These are phyloP conservation scores for Juglanconis sp. DNA, from an alignment of 2,329 filamentous ascomycete species.

Conservation along the genomic window DNA sequence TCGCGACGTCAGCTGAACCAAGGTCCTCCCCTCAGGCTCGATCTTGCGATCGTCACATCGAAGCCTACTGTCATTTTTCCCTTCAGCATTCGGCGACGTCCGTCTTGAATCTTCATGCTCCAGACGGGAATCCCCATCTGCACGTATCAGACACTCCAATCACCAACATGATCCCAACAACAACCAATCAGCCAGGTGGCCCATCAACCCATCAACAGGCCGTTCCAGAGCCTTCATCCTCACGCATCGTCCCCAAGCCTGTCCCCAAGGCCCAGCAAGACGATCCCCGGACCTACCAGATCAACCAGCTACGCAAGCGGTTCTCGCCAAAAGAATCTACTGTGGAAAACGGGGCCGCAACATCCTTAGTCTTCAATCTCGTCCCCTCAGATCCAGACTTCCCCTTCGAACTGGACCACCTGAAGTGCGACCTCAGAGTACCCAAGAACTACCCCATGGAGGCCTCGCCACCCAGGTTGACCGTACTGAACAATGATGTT, in stretches of 20 bases:
- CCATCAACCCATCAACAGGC: slow-evolving; percentile 34
- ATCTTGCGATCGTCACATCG: too few relatives aligned
- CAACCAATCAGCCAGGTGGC: not conserved
- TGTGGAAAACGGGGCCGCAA: slow-evolving; percentile 42
- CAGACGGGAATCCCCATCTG: not conserved
- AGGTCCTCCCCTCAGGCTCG: too few relatives aligned
- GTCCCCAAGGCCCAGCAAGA: slow-evolving; percentile 60
- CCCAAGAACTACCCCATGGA: slow-evolving; percentile 59
- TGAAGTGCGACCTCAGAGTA: slow-evolving; percentile 66
- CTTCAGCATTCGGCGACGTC: not conserved
- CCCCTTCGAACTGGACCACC: slow-evolving; percentile 68
- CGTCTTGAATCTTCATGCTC: not conserved
- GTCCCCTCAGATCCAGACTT: slow-evolving; percentile 79
- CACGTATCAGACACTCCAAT: not conserved
- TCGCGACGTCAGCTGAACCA: too few relatives aligned
- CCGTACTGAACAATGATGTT: slow-evolving; percentile 36
- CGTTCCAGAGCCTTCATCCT: slow-evolving; percentile 39
- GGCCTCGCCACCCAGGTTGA: slow-evolving; percentile 8
- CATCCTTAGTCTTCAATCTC: slow-evolving; percentile 62
- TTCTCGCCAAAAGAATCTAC: slow-evolving; percentile 51
- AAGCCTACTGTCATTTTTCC: not conserved
- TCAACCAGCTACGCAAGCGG: slow-evolving; percentile 68
- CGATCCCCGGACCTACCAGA: slow-evolving; percentile 71
- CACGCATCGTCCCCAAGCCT: slow-evolving; percentile 61
- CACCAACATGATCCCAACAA: slow-evolving; percentile 13